These are phyloP conservation scores for Neoascochyta sp. DNA, from an alignment of 2,329 filamentous ascomycete genomes.

Conservation along the genomic window DNA sequence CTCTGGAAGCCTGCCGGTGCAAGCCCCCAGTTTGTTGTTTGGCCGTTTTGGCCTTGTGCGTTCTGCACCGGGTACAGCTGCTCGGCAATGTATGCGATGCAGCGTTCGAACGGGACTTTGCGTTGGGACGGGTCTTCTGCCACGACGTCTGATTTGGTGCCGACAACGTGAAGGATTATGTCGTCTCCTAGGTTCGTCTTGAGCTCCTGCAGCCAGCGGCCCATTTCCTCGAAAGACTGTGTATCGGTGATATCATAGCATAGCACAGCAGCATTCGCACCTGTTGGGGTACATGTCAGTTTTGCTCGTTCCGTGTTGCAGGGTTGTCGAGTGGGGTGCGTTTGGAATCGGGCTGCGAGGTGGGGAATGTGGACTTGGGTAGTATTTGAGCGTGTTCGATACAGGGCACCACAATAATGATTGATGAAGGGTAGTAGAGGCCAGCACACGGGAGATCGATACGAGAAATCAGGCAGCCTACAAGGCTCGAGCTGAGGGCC, in stretches of 20 bases:
- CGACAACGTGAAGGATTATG: slow-evolving; percentile 89
- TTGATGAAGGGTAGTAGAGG: too few relatives aligned
- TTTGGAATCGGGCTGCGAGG: too few relatives aligned
- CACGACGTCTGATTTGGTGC: slow-evolving; percentile 75
- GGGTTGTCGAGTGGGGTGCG: too few relatives aligned
- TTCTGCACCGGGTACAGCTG: slow-evolving; percentile 71
- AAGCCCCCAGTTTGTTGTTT: slow-evolving; percentile 24
- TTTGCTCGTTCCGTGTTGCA: too few relatives aligned
- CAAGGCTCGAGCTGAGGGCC: too few relatives aligned
- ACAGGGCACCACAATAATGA: too few relatives aligned
- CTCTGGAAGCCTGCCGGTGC: slow-evolving; percentile 38
- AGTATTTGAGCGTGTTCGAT: too few relatives aligned
- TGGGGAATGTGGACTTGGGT: too few relatives aligned
- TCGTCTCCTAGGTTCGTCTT: slow-evolving; percentile 71
- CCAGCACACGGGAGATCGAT: too few relatives aligned
- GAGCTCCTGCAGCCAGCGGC: slow-evolving; percentile 81
- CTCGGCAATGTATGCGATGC: slow-evolving; percentile 92
- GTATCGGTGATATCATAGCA: slow-evolving; percentile 93
- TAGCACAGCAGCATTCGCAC: slow-evolving; percentile 87
- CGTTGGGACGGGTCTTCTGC: slow-evolving; percentile 73
- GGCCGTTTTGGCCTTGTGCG: slow-evolving; percentile 15
- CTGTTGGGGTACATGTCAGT: slow-evolving; percentile 37
- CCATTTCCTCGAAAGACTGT: slow-evolving; percentile 85
- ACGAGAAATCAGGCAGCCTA: too few relatives aligned
- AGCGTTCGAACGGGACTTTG: slow-evolving; percentile 89